A percentile compares a stretch with the other conserved stretches of the same genome.
Conservation (phyloP, 2,329 filamentous ascomycete species). For the Penicillium aurantiogriseum region DNA sequence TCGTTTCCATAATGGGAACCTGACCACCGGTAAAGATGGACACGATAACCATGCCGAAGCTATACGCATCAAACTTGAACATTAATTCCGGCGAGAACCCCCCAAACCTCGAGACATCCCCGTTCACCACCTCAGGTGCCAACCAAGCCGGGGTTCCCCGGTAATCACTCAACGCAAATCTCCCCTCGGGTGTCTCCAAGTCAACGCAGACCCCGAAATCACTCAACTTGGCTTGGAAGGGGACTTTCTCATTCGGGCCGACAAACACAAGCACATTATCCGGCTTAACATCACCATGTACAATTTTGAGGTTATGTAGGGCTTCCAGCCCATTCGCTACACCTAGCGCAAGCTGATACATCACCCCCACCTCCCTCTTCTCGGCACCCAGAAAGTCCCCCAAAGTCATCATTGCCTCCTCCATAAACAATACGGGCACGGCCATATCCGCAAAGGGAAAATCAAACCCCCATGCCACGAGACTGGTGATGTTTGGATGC, state of each 20-base stretch:
- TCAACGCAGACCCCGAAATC: conserved; percentile 33
- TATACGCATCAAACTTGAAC: conserved; percentile 30
- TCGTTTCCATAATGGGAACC: conserved; percentile 10
- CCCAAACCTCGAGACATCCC: conserved; percentile 8
- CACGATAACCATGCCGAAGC: conserved; percentile 25
- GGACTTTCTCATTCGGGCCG: conserved; percentile 19
- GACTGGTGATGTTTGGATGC: conserved; percentile 28
- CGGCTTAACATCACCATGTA: conserved; percentile 32
- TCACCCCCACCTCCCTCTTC: conserved; percentile 15
- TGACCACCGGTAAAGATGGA: conserved; percentile 25
- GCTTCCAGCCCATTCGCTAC: conserved; percentile 25
- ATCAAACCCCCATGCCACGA: conserved; percentile 31
- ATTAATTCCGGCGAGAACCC: conserved; percentile 25
- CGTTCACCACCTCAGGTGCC: conserved; percentile 21
- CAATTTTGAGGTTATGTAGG: conserved; percentile 26
- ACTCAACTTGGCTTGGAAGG: conserved; percentile 29
- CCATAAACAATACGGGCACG: conserved; percentile 30
- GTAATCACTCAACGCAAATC: conserved; percentile 26
- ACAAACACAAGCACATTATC: conserved; percentile 32
- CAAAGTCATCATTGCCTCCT: conserved; percentile 28
- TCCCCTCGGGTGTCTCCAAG: conserved; percentile 20
- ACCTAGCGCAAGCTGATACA: conserved; percentile 28
- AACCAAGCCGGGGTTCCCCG: conserved; percentile 27
- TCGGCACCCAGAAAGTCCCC: conserved; percentile 23
- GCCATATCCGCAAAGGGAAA: conserved; percentile 28